Percentiles rank a stretch among this genome's conserved stretches.
phyloP scores from a whole-genome alignment of 1,284 basidiomycete genomes.

The Ceraceosorus guamensis region DNA sequence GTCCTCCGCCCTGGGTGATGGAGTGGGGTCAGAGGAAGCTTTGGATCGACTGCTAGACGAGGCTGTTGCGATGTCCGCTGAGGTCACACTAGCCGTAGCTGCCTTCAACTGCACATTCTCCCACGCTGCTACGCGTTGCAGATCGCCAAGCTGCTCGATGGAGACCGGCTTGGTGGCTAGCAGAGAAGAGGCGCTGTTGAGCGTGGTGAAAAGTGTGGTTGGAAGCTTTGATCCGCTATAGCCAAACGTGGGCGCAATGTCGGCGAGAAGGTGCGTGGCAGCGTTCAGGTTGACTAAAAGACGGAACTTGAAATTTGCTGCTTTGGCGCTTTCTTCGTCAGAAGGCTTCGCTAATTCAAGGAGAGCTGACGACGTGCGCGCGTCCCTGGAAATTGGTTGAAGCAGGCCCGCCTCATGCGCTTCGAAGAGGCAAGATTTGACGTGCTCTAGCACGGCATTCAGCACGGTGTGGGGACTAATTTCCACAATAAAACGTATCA shows the following conservation, averaged over 20 bases:
- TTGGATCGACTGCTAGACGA: no score
- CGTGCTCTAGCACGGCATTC: constrained; percentile 63
- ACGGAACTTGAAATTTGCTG: constrained; percentile 66
- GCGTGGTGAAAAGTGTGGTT: constrained; percentile 65
- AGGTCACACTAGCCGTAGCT: constrained; percentile 22
- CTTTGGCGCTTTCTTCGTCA: constrained; percentile 49
- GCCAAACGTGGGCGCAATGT: constrained; percentile 77
- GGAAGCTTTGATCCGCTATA: constrained; percentile 74
- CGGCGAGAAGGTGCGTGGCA: constrained; percentile 73
- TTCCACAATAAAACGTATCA: constrained; percentile 81
- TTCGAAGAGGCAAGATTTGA: constrained; percentile 64
- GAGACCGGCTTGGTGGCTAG: no score
- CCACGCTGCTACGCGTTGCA: constrained; percentile 79
- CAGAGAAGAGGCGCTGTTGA: constrained; percentile 56
- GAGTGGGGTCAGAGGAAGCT: constrained; percentile 8
- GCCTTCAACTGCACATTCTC: constrained; percentile 72
- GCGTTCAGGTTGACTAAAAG: constrained; percentile 70
- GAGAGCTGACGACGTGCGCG: no score
- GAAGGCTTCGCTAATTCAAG: no score
- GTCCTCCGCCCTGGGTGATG: constrained; percentile 13
- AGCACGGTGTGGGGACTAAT: constrained; percentile 72
- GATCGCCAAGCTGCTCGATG: constrained; percentile 66
- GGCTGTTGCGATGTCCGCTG: no score
- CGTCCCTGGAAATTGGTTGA: neutral
- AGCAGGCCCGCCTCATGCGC: constrained; percentile 1